Base-by-base conservation (phyloP, 1,284 basidiomycete species). In the Filobasidium uniguttulatum region DNA sequence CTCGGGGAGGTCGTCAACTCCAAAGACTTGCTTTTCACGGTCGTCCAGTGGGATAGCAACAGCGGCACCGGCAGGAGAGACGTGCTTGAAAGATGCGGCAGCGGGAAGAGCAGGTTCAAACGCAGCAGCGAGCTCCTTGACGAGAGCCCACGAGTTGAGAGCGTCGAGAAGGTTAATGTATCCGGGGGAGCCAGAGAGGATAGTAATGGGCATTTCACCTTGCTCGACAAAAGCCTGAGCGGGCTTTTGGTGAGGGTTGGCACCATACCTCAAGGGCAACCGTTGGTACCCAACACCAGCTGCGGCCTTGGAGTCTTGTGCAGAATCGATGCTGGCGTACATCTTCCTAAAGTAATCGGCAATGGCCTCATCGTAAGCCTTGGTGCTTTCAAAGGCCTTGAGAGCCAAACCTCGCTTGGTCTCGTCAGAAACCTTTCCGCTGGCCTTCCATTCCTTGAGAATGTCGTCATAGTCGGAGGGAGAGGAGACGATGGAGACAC, bases 101-200 rank as follows among this genome's bases (percentile, higher is more conserved):
- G 94, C 94, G 15, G 94, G 90, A 46, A 97, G 79, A 47, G 64
- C 57, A 28, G 71, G 66, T 48, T 62, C 53, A 52, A 77, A 73
- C 23, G 87, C 79, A 1, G 85, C 85, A 46, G 89, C 81, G 9
- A 99, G 78, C 69, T 99, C 93, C 64, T 84, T 87, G 55, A 99
- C 93, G 44, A 99, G 80, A 0, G 87, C 93, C 68, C 85, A 99
- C 7, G 93, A 93, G 71, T 97, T 97, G 62, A 99, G 79, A 0
- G 89, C 90, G 63, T 98, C 94, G 51, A 99, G 77, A n/a, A 98
- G 78, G 74, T 99, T 98, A 75, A 99, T 98, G 72, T 97, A 98
- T 36, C 93, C 94, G 7, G 93, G 94, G 23, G 91, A 91, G 20
- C 94, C 94, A 59, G 80, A 83, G 17, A 98, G 76, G 36, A 84